These are phyloP conservation scores for Umbelopsis isabellina DNA, from an alignment of 192 early-diverging fungal species.

Conservation along the genomic window DNA sequence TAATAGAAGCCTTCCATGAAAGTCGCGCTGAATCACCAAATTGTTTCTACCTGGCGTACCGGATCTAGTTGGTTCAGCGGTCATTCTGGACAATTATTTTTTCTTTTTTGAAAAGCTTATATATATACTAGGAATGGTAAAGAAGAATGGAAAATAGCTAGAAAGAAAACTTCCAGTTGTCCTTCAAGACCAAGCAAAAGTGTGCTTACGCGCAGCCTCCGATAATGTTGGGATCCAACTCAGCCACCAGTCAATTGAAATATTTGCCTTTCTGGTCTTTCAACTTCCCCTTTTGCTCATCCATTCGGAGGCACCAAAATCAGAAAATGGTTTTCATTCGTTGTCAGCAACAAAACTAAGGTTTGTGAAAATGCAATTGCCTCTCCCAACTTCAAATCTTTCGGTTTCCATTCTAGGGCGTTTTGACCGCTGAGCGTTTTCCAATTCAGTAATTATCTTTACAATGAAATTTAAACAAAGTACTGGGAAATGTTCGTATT, in stretches of 20 bases:
- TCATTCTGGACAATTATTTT: neutral
- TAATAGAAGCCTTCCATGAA: conserved; percentile 3
- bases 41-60: neutral
- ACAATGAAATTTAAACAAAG: too few species aligned
- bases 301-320: conserved; percentile 19
- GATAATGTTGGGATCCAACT: conserved; percentile 9
- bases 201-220: conserved; percentile 1
- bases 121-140: too few species aligned
- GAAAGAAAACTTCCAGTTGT: too few species aligned
- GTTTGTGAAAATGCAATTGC: neutral
- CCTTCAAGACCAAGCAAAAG: too few species aligned
- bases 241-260: conserved; percentile 22
- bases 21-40: conserved; percentile 14
- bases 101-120: too few species aligned
- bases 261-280: conserved; percentile 19
- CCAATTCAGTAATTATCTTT: too few species aligned
- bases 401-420: conserved; percentile 7
- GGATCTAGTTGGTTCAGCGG: conserved; percentile 1
- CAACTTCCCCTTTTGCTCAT: conserved; percentile 18
- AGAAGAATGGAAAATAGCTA: too few species aligned
- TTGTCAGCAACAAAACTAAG: conserved; percentile 6
- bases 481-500: too few species aligned
- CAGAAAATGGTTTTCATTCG: conserved; percentile 4
- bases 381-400: neutral
- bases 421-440: too few species aligned